Evolutionary conservation across 495 filamentous ascomycete species (phyloP).

Genomic region (Hypoxylon subgilvum): DNA sequence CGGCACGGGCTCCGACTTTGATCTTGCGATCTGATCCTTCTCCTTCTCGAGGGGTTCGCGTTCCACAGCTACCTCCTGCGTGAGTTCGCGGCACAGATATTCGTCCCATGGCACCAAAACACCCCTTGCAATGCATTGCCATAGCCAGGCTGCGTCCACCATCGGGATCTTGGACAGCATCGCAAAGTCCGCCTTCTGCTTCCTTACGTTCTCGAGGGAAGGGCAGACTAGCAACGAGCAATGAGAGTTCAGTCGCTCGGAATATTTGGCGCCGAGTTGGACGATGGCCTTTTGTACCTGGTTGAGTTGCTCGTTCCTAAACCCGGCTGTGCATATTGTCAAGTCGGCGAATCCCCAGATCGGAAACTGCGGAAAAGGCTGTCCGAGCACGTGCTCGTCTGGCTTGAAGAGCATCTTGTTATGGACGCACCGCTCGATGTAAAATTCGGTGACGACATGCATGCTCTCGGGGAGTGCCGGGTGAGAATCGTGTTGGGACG

Average conservation of each 20-base stretch:
- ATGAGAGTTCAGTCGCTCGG: conserved; percentile 70
- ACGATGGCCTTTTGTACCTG: conserved; percentile 77
- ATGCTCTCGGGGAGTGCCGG: conserved; percentile 48
- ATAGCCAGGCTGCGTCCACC: conserved; percentile 81
- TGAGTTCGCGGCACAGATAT: conserved; percentile 46
- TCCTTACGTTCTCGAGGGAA: conserved; percentile 56
- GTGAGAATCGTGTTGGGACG: conserved; percentile 47
- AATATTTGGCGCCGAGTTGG: conserved; percentile 79
- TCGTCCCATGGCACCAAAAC: conserved; percentile 45
- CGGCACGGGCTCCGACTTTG: conserved; percentile 21
- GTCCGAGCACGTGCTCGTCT: conserved; percentile 71
- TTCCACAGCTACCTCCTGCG: conserved; percentile 26
- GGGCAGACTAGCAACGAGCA: conserved; percentile 75
- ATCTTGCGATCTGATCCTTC: conserved; percentile 13
- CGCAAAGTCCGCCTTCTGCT: conserved; percentile 80
- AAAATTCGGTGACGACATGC: conserved; percentile 82
- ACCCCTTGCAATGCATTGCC: conserved; percentile 69
- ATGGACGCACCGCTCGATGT: conserved; percentile 86
- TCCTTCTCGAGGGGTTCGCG: not conserved
- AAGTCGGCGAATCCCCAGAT: conserved; percentile 71
- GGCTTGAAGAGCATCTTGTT: conserved; percentile 73
- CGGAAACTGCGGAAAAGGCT: conserved; percentile 72
- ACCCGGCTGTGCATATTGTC: conserved; percentile 78
- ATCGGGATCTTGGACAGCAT: conserved; percentile 75
- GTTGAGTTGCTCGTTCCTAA: conserved; percentile 81